Conservation (phyloP, 768 basidiomycete genomes). For the Leucogyrophana mollusca region DNA sequence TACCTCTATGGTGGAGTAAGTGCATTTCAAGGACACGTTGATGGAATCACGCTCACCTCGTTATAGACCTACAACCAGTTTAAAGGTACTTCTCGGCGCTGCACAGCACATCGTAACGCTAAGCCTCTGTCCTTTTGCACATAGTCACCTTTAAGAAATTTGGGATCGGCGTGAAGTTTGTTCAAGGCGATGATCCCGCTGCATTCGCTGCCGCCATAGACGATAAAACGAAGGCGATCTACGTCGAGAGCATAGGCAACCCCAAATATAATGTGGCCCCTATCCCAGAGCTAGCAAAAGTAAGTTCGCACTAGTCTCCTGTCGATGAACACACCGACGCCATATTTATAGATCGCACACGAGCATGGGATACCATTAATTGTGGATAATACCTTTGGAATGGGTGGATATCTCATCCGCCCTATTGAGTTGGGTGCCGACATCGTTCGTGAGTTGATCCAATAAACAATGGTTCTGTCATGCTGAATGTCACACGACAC, state of each 20-base stretch:
- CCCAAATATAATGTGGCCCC: constrained; percentile 56
- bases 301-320: constrained; percentile 12
- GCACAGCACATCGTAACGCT: background rate
- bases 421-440: constrained; percentile 60
- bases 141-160: constrained; percentile 56
- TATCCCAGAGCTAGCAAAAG: constrained; percentile 58
- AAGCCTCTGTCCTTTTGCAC: background rate
- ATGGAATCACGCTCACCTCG: background rate
- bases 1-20: constrained; percentile 61
- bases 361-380: constrained; percentile 58
- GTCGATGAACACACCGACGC: background rate
- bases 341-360: constrained; percentile 50
- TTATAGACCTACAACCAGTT: constrained; percentile 61
- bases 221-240: constrained; percentile 57
- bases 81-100: constrained; percentile 40
- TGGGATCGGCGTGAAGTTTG: constrained; percentile 55
- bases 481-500: background rate
- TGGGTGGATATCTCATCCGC: constrained; percentile 54
- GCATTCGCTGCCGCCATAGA: constrained; percentile 55
- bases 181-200: constrained; percentile 43
- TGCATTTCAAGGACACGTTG: constrained; percentile 3
- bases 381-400: constrained; percentile 66
- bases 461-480: too few species aligned
- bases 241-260: constrained; percentile 62
- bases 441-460: constrained; percentile 40